Evolutionary conservation across 1,284 basidiomycete species (phyloP).

Genomic region (Xerocomus nothofagi): DNA sequence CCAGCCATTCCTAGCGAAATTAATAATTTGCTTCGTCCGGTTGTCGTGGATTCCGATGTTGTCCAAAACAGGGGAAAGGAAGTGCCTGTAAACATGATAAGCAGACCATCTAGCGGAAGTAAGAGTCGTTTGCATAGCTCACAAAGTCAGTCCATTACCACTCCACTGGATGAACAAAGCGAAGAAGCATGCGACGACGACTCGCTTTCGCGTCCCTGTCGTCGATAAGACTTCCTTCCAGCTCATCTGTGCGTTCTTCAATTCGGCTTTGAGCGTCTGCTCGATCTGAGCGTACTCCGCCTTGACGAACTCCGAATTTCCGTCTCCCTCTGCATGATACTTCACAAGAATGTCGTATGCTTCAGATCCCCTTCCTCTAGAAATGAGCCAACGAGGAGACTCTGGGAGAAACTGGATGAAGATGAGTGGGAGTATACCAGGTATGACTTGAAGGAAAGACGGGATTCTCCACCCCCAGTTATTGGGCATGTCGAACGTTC

Average conservation of each 20-base stretch:
- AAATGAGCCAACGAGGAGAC: conserved; percentile 60
- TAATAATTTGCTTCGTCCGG: conserved; percentile 18
- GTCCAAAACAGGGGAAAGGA: conserved; percentile 18
- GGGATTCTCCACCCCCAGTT: conserved; percentile 44
- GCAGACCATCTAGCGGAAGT: neutral
- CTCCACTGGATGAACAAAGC: conserved; percentile 50
- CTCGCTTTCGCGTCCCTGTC: conserved; percentile 8
- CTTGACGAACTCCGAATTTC: conserved; percentile 19
- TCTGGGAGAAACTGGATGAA: conserved; percentile 55
- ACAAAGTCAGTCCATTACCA: conserved; percentile 13
- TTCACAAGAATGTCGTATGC: conserved; percentile 16
- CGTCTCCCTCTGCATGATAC: conserved; percentile 21
- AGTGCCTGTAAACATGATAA: conserved; percentile 5
- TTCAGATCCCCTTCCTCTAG: conserved; percentile 49
- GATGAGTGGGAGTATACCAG: conserved; percentile 49
- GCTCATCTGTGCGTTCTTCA: neutral
- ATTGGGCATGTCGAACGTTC: conserved; percentile 47
- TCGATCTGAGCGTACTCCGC: conserved; percentile 20
- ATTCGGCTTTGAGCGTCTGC: conserved; percentile 31
- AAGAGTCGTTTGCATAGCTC: neutral
- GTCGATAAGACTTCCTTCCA: conserved; percentile 7
- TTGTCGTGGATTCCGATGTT: conserved; percentile 19
- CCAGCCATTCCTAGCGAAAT: conserved; percentile 6
- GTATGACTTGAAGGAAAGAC: conserved; percentile 46
- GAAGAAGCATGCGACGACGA: conserved; percentile 21